Percentiles rank a stretch among this genome's conserved stretches.
phyloP scores from a whole-genome alignment of 108 stramenopile genomes.

The Skeletonema menzelii region DNA sequence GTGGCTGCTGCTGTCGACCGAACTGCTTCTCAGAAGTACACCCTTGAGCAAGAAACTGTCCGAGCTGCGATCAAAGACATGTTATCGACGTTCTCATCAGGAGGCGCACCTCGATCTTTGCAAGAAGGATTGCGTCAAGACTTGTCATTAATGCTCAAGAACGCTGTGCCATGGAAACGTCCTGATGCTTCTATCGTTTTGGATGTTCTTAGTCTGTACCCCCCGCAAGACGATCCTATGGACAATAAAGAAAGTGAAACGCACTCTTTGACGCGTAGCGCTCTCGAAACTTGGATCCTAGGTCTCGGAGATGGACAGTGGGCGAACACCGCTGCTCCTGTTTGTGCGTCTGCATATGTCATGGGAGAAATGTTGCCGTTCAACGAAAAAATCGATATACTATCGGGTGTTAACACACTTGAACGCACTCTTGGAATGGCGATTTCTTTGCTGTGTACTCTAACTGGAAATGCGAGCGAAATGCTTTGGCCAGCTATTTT shows the following conservation, averaged over 20 bases:
- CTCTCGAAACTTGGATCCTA: constrained; percentile 37
- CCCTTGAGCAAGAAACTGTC: constrained; percentile 15
- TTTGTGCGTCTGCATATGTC: constrained; percentile 55
- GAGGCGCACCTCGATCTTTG: constrained; percentile 45
- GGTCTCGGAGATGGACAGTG: constrained; percentile 39
- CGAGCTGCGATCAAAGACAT: constrained; percentile 25
- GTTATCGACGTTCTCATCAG: constrained; percentile 36
- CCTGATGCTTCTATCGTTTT: constrained; percentile 44
- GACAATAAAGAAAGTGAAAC: constrained; percentile 8
- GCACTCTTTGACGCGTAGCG: constrained; percentile 19
- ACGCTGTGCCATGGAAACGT: constrained; percentile 33
- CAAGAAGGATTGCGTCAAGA: constrained; percentile 29
- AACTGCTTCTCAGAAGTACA: background rate
- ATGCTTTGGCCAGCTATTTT: constrained; percentile 82
- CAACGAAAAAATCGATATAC: constrained; percentile 46
- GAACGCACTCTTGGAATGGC: constrained; percentile 44
- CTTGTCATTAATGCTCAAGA: constrained; percentile 28
- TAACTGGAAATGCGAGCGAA: constrained; percentile 42
- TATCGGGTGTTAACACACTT: constrained; percentile 34
- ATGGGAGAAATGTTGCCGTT: constrained; percentile 44
- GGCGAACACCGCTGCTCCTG: constrained; percentile 36
- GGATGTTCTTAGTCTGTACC: constrained; percentile 47
- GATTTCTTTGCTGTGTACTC: constrained; percentile 19
- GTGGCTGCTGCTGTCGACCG: constrained; percentile 35
- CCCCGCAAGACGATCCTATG: constrained; percentile 31